These are phyloP conservation scores for Penicillium sp. DNA, from an alignment of 2,329 filamentous ascomycete genomes.

Conservation along the genomic window DNA sequence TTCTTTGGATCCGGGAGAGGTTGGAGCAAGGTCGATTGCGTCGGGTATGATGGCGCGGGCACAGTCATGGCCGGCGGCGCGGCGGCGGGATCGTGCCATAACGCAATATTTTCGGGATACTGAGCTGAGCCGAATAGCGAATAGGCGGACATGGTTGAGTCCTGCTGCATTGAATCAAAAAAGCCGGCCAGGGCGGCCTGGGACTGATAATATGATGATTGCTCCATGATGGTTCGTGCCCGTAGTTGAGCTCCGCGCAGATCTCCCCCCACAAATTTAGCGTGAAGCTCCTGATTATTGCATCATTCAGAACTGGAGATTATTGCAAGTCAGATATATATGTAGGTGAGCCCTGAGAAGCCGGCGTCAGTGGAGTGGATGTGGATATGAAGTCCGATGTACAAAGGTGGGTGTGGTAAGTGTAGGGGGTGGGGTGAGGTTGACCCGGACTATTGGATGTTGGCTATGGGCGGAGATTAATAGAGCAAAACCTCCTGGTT, in stretches of 20 bases:
- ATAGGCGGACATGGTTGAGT: slow-evolving; percentile 31
- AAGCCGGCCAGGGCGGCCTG: slow-evolving; percentile 32
- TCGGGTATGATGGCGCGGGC: slow-evolving; percentile 21
- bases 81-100: slow-evolving; percentile 43
- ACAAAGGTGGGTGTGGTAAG: not conserved
- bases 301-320: slow-evolving; percentile 6
- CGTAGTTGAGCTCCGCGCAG: slow-evolving; percentile 6
- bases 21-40: slow-evolving; percentile 33
- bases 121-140: slow-evolving; percentile 36
- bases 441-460: slow-evolving; percentile 11
- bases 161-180: slow-evolving; percentile 25
- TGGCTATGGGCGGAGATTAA: slow-evolving; percentile 28
- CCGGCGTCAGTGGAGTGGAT: not conserved
- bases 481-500: not conserved
- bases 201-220: slow-evolving; percentile 26
- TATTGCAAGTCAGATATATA: not conserved
- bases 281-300: slow-evolving; percentile 8
- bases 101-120: slow-evolving; percentile 45
- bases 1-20: slow-evolving; percentile 70
- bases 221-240: slow-evolving; percentile 24
- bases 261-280: slow-evolving; percentile 12
- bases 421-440: slow-evolving; percentile 17
- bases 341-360: not conserved
- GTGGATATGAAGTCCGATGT: not conserved
- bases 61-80: slow-evolving; percentile 18